These are phyloP conservation scores for Solanum virginianum DNA, from an alignment of 257 asterid species.

Conservation along the genomic window DNA sequence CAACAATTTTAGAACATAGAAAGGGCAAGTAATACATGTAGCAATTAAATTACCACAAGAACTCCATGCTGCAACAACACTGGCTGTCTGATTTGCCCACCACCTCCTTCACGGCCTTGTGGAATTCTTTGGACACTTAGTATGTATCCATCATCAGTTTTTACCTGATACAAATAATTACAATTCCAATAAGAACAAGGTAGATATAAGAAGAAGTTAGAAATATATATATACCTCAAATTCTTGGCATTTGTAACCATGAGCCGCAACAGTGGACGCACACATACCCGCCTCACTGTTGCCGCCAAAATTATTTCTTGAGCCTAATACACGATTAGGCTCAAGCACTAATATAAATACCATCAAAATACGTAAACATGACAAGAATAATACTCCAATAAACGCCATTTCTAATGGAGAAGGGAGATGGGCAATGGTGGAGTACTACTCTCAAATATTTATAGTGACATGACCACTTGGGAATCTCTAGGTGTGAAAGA, in stretches of 20 bases:
- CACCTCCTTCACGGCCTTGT: conserved; percentile 19
- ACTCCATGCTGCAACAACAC: conserved; percentile 36
- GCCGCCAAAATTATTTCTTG: neutral
- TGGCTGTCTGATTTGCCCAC: conserved; percentile 9
- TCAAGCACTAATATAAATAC: neutral
- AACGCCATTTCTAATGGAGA: conserved; percentile 12
- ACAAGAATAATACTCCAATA: neutral
- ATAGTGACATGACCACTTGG: neutral
- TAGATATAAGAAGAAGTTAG: neutral
- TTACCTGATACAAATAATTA: conserved; percentile 24
- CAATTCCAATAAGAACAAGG: neutral
- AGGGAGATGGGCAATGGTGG: neutral
- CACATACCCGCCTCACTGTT: conserved; percentile 1
- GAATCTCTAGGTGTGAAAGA: neutral
- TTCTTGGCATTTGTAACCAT: conserved; percentile 30
- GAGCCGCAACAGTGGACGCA: conserved; percentile 1
- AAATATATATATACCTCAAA: neutral
- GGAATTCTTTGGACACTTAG: conserved; percentile 55
- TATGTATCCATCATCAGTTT: conserved; percentile 61
- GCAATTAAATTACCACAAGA: conserved; percentile 46
- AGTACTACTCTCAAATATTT: neutral
- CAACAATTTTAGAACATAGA: neutral
- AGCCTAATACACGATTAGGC: conserved; percentile 17
- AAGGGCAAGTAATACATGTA: neutral
- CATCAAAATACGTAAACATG: neutral